phyloP scores from a whole-genome alignment of 2,329 filamentous ascomycete species.

The Curvularia verruculosa region DNA sequence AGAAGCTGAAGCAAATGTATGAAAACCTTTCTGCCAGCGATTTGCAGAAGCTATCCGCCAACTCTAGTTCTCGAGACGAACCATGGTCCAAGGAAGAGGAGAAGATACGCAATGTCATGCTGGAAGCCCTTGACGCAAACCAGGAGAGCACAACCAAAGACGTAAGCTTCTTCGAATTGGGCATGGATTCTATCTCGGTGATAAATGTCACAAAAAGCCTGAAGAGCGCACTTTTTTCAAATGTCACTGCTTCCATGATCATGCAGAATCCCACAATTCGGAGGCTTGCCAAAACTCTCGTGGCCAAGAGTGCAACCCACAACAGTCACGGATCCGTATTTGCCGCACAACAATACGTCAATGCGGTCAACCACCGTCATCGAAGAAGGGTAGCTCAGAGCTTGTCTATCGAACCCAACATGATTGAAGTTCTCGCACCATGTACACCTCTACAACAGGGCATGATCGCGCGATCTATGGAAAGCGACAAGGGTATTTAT shows the following conservation, averaged over 20 bases:
- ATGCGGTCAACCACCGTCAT: constrained; percentile 69
- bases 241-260: constrained; percentile 68
- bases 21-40: constrained; percentile 63
- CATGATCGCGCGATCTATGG: constrained; percentile 75
- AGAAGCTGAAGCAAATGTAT: constrained; percentile 71
- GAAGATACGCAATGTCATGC: constrained; percentile 61
- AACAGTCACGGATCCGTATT: constrained; percentile 43
- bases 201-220: constrained; percentile 71
- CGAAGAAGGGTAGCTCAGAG: constrained; percentile 58
- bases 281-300: constrained; percentile 48
- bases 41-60: constrained; percentile 61
- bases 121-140: constrained; percentile 58
- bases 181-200: constrained; percentile 85
- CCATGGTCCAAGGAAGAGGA: constrained; percentile 50
- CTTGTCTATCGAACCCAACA: constrained; percentile 57
- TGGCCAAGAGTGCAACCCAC: constrained; percentile 4
- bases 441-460: constrained; percentile 88
- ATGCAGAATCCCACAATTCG: constrained; percentile 62
- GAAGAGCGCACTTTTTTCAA: constrained; percentile 65
- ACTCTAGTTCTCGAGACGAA: constrained; percentile 21
- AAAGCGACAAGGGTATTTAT: constrained; percentile 66
- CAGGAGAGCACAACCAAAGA: constrained; percentile 55
- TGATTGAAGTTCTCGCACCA: constrained; percentile 76
- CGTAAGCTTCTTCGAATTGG: constrained; percentile 82
- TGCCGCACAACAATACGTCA: constrained; percentile 65